Evolutionary conservation across 108 stramenopile species (phyloP).

Genomic region (Pseudonitzschia delicatissima): DNA sequence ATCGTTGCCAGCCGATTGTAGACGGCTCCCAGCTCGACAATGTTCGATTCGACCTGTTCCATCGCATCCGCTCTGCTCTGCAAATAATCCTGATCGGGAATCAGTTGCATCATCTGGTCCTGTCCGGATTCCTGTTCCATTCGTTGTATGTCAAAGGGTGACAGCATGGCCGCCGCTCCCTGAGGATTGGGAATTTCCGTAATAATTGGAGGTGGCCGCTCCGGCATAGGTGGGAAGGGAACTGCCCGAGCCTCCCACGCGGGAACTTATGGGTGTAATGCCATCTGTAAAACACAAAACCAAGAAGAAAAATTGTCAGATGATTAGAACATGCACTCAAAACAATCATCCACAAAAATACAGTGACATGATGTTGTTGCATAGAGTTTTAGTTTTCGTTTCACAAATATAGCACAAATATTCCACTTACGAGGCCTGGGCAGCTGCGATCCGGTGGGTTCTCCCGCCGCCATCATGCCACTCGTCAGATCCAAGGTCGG

Average conservation of each 20-base stretch:
- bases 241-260: neutral
- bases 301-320: constrained; percentile 2
- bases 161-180: constrained; percentile 42
- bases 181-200: constrained; percentile 13
- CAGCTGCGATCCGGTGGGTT: constrained; percentile 43
- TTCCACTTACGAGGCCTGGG: constrained; percentile 61
- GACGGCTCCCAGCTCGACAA: constrained; percentile 84
- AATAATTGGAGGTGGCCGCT: constrained; percentile 16
- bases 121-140: constrained; percentile 79
- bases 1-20: constrained; percentile 87
- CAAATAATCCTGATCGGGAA: constrained; percentile 85
- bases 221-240: constrained; percentile 4
- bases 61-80: constrained; percentile 84
- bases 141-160: constrained; percentile 82
- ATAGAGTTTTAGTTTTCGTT: neutral
- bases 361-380: neutral
- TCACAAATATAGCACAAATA: neutral
- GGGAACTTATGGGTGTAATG: neutral
- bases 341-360: neutral
- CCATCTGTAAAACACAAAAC: constrained; percentile 12
- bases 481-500: constrained; percentile 83
- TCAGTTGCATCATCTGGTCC: constrained; percentile 72
- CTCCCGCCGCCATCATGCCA: constrained; percentile 62
- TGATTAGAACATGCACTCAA: constrained; percentile 6
- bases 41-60: constrained; percentile 78